A percentile compares a stretch with the other conserved stretches of the same genome.
These are phyloP conservation scores for Aotearoamyces nothofagi DNA, from an alignment of 2,329 filamentous ascomycete species.

Conservation along the genomic window DNA sequence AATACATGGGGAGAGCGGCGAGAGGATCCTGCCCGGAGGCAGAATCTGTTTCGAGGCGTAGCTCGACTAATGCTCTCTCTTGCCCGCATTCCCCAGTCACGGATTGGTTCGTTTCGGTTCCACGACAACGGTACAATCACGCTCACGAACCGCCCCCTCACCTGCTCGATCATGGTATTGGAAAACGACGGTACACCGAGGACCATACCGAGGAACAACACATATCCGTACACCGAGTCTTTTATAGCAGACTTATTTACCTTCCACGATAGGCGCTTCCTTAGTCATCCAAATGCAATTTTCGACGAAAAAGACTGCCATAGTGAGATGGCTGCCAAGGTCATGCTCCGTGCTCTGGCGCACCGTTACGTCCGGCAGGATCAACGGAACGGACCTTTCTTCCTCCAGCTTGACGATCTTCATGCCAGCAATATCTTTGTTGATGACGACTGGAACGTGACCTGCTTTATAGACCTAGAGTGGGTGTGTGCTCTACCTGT, in stretches of 20 bases:
- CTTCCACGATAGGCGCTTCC: slow-evolving; percentile 21
- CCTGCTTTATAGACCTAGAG: slow-evolving; percentile 20
- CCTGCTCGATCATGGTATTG: slow-evolving; percentile 16
- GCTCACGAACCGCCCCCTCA: slow-evolving; percentile 23
- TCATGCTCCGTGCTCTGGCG: slow-evolving; percentile 14
- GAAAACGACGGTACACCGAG: slow-evolving; percentile 21
- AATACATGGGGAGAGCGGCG: slow-evolving; percentile 14
- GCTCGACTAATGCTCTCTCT: slow-evolving; percentile 16
- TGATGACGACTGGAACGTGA: slow-evolving; percentile 20
- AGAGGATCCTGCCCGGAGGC: slow-evolving; percentile 7
- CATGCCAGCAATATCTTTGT: slow-evolving; percentile 25
- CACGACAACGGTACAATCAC: slow-evolving; percentile 14
- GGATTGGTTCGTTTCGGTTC: slow-evolving; percentile 20
- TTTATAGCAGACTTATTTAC: slow-evolving; percentile 18
- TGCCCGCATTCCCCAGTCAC: slow-evolving; percentile 13
- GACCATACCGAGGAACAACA: slow-evolving; percentile 18
- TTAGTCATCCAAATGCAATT: slow-evolving; percentile 20
- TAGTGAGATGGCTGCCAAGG: slow-evolving; percentile 17
- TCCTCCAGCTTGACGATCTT: slow-evolving; percentile 22
- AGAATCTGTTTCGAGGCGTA: slow-evolving; percentile 14
- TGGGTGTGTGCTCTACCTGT: slow-evolving; percentile 17
- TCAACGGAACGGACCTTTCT: slow-evolving; percentile 20
- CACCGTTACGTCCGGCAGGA: slow-evolving; percentile 11
- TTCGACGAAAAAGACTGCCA: slow-evolving; percentile 15
- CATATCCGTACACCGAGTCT: slow-evolving; percentile 18